These are phyloP conservation scores for Jacaranda copaia DNA, from an alignment of 257 asterid species.

Conservation along the genomic window DNA sequence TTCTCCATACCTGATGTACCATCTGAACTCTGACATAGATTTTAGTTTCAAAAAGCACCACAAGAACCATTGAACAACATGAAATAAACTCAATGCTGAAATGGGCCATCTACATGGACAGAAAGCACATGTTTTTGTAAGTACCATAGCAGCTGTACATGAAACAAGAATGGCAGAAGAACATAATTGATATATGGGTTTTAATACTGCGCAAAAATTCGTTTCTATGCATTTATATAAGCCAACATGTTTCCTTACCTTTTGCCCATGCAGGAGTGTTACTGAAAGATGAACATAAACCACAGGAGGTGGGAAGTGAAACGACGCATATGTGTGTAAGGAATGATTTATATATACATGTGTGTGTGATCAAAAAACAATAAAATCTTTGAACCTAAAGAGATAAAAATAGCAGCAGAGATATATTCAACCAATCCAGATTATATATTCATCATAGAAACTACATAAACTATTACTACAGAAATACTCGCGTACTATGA, in stretches of 20 bases:
- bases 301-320: neutral
- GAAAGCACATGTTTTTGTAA: no score
- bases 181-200: no score
- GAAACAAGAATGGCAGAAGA: slow-evolving; percentile 8
- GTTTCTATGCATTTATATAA: no score
- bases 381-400: neutral
- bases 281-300: slow-evolving; percentile 14
- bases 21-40: slow-evolving; percentile 78
- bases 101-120: slow-evolving; percentile 63
- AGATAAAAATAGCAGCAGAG: neutral
- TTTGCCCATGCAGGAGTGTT: neutral
- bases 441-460: neutral
- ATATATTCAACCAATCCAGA: neutral
- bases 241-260: neutral
- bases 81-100: slow-evolving; percentile 65
- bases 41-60: slow-evolving; percentile 73
- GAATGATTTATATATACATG: neutral
- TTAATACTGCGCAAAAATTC: no score
- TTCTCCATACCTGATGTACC: slow-evolving; percentile 82
- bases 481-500: slow-evolving; percentile 4
- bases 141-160: no score
- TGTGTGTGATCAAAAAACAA: neutral
- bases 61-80: slow-evolving; percentile 72
- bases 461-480: neutral
- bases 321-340: neutral